Base-by-base conservation (phyloP, 495 filamentous ascomycete genomes). In the Xylaria curta region DNA sequence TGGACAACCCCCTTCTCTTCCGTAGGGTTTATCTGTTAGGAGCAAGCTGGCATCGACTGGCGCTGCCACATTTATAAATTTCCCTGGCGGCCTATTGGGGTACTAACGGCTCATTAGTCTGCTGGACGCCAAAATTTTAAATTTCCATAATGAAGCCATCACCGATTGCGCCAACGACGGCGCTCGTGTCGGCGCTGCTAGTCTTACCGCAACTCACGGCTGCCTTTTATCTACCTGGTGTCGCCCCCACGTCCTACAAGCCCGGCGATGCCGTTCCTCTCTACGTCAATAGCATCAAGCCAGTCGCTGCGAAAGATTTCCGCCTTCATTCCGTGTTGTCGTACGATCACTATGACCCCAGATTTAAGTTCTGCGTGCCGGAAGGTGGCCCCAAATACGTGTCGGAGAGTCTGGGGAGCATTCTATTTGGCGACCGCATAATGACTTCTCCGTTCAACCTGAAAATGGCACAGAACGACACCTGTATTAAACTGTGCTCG, bases 351-450 rank as follows among this genome's bases (percentile, higher is more conserved):
- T 99, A 99, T 80, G 90, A 95, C 75, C 88, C 89, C 24, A 86
- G 86, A 1, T 97, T 99, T 81, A 89, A 90, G 71, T 97, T 97
- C 83, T 99, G 96, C 82, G 83, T 84, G 54, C 96, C 95, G 1
- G 84, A 91, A 72, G 89, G 85, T 59, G 93, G 92, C 21, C 89
- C 92, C 1, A 81, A 92, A 76, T 85, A 90, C 81, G 89, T 95
- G 2, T 89, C 91, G 44, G 95, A 97, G 83, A 97, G 94, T 44
- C 81, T 99, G 68, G 96, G 96, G 6, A 97, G 95, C 82, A 99
- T 99, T 75, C 78, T 99, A 28, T 99, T 99, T 72, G 96, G 96
- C 9, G 96, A 99, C 82, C 91, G 96, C 58, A 99, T 99, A 79
- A 91, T 91, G 79, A 94, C 93, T 1, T 97, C 95, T 10, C 92